Evolutionary conservation across 306 rosid genomes (phyloP).

Genomic region (Dryas octopetala): DNA sequence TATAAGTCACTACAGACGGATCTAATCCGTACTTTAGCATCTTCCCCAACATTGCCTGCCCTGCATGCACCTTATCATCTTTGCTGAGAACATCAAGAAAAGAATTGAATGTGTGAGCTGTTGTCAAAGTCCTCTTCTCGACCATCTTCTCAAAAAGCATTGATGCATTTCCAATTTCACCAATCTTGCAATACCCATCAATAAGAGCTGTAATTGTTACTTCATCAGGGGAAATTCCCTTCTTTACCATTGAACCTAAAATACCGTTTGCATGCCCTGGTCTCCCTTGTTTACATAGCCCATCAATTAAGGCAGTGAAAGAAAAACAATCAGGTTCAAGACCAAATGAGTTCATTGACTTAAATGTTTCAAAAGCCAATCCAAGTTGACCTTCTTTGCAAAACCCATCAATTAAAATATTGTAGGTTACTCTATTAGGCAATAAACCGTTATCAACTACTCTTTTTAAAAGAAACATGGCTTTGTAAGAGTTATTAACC

Average conservation of each 20-base stretch:
- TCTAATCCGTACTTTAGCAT: neutral
- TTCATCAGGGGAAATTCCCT: slow-evolving; percentile 17
- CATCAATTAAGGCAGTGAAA: slow-evolving; percentile 9
- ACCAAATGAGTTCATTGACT: slow-evolving; percentile 8
- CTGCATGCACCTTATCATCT: slow-evolving; percentile 7
- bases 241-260: slow-evolving; percentile 14
- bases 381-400: slow-evolving; percentile 16
- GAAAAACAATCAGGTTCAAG: slow-evolving; percentile 14
- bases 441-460: slow-evolving; percentile 12
- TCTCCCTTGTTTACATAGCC: slow-evolving; percentile 6
- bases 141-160: slow-evolving; percentile 4
- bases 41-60: slow-evolving; percentile 3
- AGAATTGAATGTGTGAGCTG: slow-evolving; percentile 5
- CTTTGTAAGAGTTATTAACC: slow-evolving; percentile 6
- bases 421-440: slow-evolving; percentile 7
- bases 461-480: slow-evolving; percentile 14
- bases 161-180: neutral
- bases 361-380: slow-evolving; percentile 2
- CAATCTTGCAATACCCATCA: slow-evolving; percentile 14
- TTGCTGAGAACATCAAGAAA: slow-evolving; percentile 9
- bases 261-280: slow-evolving; percentile 5
- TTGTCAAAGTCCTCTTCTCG: neutral
- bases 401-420: slow-evolving; percentile 14
- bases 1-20: neutral
- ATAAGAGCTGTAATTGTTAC: slow-evolving; percentile 10